Percentiles rank a stretch among this genome's conserved stretches.
phyloP scores from a whole-genome alignment of 2,329 filamentous ascomycete genomes.

The Nemania sp. region DNA sequence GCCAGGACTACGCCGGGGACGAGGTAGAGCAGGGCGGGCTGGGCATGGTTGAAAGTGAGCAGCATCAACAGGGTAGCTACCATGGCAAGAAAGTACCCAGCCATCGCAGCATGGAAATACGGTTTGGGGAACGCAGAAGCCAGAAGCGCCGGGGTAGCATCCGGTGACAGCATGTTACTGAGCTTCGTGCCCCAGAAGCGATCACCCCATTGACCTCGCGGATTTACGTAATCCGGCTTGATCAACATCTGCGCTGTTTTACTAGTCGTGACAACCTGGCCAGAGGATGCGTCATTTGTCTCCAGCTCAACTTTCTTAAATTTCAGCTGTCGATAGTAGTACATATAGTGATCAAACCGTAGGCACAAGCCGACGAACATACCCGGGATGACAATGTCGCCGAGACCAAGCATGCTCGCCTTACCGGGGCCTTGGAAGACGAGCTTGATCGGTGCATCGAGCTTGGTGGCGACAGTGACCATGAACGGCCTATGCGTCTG shows the following conservation, averaged over 20 bases:
- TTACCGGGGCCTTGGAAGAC: constrained; percentile 72
- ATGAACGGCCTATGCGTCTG: constrained; percentile 66
- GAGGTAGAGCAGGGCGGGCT: constrained; percentile 89
- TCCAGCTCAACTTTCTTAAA: constrained; percentile 42
- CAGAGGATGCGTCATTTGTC: constrained; percentile 38
- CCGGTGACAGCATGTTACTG: constrained; percentile 32
- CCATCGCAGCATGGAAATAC: constrained; percentile 79
- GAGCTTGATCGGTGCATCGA: constrained; percentile 93
- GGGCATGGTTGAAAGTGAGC: constrained; percentile 76
- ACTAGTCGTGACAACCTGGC: constrained; percentile 41
- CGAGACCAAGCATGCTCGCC: constrained; percentile 81
- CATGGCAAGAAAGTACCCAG: constrained; percentile 81
- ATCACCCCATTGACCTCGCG: constrained; percentile 80
- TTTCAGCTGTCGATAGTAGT: constrained; percentile 72
- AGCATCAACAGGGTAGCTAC: constrained; percentile 75
- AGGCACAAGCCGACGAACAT: constrained; percentile 87
- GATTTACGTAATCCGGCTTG: constrained; percentile 58
- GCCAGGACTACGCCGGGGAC: constrained; percentile 81
- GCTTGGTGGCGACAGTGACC: constrained; percentile 82
- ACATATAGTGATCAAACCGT: constrained; percentile 86
- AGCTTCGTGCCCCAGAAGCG: constrained; percentile 69
- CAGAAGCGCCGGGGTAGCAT: constrained; percentile 41
- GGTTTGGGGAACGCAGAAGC: constrained; percentile 71
- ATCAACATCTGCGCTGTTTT: constrained; percentile 50
- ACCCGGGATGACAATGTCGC: constrained; percentile 92